These are phyloP conservation scores for Trichoderma sp. DNA, from an alignment of 2,329 filamentous ascomycete species.

Conservation along the genomic window DNA sequence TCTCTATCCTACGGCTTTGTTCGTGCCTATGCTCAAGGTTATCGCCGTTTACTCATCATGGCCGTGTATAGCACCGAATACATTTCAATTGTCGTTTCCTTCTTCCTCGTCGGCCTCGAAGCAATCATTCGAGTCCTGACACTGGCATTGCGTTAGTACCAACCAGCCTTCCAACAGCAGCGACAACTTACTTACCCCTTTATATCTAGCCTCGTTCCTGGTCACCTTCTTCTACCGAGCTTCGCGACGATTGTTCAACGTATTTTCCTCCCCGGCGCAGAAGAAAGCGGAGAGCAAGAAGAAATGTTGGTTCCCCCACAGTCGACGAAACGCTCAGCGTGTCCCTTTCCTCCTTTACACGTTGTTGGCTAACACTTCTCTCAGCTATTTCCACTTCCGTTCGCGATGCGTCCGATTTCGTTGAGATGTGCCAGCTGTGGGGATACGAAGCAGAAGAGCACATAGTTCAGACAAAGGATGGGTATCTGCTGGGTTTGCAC, in stretches of 20 bases:
- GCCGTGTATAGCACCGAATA: constrained; percentile 68
- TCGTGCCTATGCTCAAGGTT: neutral
- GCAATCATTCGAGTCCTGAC: constrained; percentile 81
- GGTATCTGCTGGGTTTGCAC: constrained; percentile 87
- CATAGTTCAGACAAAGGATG: constrained; percentile 89
- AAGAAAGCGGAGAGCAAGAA: constrained; percentile 66
- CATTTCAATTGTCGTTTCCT: constrained; percentile 77
- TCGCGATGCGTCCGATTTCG: constrained; percentile 84
- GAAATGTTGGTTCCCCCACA: constrained; percentile 48
- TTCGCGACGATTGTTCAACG: constrained; percentile 80
- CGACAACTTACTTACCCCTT: constrained; percentile 24
- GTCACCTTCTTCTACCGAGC: constrained; percentile 79
- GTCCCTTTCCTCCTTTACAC: constrained; percentile 21
- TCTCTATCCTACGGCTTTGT: neutral
- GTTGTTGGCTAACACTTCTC: constrained; percentile 17
- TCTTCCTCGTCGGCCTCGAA: constrained; percentile 79
- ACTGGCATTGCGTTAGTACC: constrained; percentile 72
- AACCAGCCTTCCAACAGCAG: constrained; percentile 7
- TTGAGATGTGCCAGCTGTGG: constrained; percentile 86
- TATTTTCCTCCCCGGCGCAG: constrained; percentile 66
- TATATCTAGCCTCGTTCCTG: constrained; percentile 64
- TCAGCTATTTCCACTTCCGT: constrained; percentile 70
- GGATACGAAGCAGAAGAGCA: constrained; percentile 96
- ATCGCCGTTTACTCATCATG: constrained; percentile 4
- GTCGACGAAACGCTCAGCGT: neutral